Percentiles rank a stretch among this genome's conserved stretches.
Evolutionary conservation across 2,329 filamentous ascomycete genomes (phyloP).

Genomic region (Akanthomyces muscarius): DNA sequence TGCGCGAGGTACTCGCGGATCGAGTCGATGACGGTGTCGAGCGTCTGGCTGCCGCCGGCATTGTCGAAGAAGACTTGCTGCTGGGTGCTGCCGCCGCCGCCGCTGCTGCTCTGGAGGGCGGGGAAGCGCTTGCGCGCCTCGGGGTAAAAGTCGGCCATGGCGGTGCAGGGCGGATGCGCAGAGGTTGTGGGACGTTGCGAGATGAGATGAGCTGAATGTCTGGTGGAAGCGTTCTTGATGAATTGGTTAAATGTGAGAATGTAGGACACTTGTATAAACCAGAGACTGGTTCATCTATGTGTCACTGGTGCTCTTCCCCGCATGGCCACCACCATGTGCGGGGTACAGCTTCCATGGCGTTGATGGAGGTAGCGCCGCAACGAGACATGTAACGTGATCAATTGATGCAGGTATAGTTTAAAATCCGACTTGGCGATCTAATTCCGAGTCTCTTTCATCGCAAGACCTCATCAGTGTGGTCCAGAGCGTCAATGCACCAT

Average conservation of each 20-base stretch:
- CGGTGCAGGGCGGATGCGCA: neutral
- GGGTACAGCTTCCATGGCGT: neutral
- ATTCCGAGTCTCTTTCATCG: too few species aligned
- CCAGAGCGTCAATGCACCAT: too few species aligned
- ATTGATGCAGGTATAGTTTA: too few species aligned
- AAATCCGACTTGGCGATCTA: too few species aligned
- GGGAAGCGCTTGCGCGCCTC: slow-evolving; percentile 48
- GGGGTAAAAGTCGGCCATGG: slow-evolving; percentile 13
- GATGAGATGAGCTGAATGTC: neutral
- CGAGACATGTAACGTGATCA: too few species aligned
- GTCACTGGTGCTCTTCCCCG: neutral
- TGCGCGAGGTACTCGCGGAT: slow-evolving; percentile 62
- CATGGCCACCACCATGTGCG: neutral
- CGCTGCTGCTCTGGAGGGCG: slow-evolving; percentile 48
- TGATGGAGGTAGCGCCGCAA: neutral
- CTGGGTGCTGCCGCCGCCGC: slow-evolving; percentile 32
- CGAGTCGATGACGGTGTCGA: slow-evolving; percentile 62
- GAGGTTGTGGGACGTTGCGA: too few species aligned
- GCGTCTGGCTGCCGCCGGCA: slow-evolving; percentile 68
- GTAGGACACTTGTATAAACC: neutral
- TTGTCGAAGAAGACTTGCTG: slow-evolving; percentile 71
- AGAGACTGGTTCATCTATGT: neutral
- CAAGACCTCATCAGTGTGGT: too few species aligned
- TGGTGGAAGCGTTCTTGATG: neutral
- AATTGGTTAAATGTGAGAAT: neutral